Evolutionary conservation across 257 asterid species (phyloP).

Genomic region (Cruciata laevipes): DNA sequence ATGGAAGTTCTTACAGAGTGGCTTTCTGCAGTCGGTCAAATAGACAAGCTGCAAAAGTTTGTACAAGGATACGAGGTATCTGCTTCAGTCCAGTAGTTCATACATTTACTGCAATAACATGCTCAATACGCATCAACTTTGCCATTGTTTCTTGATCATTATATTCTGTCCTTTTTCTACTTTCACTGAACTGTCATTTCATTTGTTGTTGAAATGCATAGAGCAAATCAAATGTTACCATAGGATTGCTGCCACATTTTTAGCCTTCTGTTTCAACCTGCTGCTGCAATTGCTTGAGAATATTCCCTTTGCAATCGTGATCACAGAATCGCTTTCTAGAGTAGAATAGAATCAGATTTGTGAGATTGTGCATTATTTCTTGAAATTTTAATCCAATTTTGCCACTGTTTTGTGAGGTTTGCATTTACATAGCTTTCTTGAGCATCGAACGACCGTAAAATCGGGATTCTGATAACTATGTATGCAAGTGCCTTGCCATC

Average conservation of each 20-base stretch:
- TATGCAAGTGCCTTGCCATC: background rate
- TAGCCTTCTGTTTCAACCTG: background rate
- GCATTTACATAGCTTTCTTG: background rate
- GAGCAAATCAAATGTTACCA: background rate
- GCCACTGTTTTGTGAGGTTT: background rate
- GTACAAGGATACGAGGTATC: constrained; percentile 44
- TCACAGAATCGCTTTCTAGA: too few species aligned
- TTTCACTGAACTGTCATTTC: background rate
- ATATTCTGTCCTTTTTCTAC: background rate
- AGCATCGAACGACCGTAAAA: background rate
- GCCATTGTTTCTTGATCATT: background rate
- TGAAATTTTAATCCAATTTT: background rate
- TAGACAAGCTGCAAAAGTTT: constrained; percentile 45
- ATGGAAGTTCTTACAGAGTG: constrained; percentile 73
- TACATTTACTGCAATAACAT: background rate
- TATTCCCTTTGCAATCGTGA: background rate
- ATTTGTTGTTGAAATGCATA: background rate
- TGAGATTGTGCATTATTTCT: too few species aligned
- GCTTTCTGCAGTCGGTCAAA: constrained; percentile 66
- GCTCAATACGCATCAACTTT: background rate
- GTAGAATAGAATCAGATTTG: too few species aligned
- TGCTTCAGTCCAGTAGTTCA: constrained; percentile 20
- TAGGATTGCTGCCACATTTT: background rate
- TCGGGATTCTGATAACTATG: background rate
- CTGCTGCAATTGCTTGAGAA: background rate